phyloP scores from a whole-genome alignment of 148 eudicot species.

The Silene latifolia region DNA sequence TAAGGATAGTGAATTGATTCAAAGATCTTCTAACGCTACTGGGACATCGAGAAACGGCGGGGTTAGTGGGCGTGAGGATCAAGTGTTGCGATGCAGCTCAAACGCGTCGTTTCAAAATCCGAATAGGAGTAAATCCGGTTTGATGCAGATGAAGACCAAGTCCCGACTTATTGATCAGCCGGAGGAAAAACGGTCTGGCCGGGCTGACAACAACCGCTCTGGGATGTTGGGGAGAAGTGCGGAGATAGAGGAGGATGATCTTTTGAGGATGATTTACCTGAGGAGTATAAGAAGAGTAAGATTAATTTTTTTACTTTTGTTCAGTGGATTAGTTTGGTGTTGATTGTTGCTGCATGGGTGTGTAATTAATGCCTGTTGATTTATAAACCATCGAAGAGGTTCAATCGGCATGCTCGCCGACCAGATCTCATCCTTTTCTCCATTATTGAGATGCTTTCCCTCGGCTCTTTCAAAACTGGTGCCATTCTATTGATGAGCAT shows the following conservation, averaged over 20 bases:
- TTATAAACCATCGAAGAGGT: too few relatives aligned
- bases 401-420: too few relatives aligned
- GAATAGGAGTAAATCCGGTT: too few relatives aligned
- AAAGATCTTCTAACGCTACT: neutral
- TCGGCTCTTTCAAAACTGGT: slow-evolving; percentile 97
- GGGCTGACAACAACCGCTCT: slow-evolving; percentile 21
- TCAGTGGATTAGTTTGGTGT: too few relatives aligned
- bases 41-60: neutral
- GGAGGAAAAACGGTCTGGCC: slow-evolving; percentile 37
- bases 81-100: slow-evolving; percentile 52
- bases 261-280: too few relatives aligned
- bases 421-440: too few relatives aligned
- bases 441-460: slow-evolving; percentile 99
- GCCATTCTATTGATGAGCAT: slow-evolving; percentile 82
- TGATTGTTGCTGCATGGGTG: too few relatives aligned
- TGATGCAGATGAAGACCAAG: slow-evolving; percentile 30
- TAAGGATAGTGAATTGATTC: slow-evolving; percentile 32
- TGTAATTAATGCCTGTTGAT: too few relatives aligned
- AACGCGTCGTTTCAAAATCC: slow-evolving; percentile 45
- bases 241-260: too few relatives aligned
- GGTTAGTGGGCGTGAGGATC: slow-evolving; percentile 31
- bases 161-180: slow-evolving; percentile 67
- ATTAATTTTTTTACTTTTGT: too few relatives aligned
- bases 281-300: too few relatives aligned
- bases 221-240: too few relatives aligned